Base-by-base conservation (phyloP, 176 grass and related monocot genomes). In the Calamus simplicifolius region DNA sequence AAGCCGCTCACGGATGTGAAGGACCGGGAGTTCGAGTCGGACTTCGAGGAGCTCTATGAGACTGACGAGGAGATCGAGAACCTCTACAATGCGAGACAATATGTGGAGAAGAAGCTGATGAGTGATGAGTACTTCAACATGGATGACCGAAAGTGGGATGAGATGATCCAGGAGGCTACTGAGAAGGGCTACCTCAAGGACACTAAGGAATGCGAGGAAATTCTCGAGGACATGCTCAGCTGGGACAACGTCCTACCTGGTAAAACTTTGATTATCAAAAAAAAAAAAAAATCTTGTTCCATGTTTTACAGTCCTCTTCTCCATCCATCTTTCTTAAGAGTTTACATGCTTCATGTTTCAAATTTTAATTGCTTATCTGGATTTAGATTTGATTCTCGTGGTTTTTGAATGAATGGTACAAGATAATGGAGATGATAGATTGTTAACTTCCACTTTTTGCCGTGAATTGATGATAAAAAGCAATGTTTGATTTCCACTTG, bases 211-310 rank as follows among this genome's bases (percentile, higher is more conserved):
- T 90, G 83, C 2, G 92, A 97, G 69, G 75, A 68, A 62, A 90
- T 88, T 30, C 77, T 97, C 4, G 92, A 97, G 74, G 92, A 90
- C 66, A 97, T 97, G 92, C 81, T 97, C 48, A 75, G 68, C 63
- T 88, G 63, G 50, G 78, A 91, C 66, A 97, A 87, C 51, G 62
- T 97, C 59, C 72, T 90, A 21, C 92, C 92, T 56, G 92, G 92
- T 97, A 49, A 75, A 67, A 71, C 65, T 61, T 17, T 13, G 61
- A 15, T 18, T 18, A 6, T 23, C 21, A 23, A 23, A 23, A 23
- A 23, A 38, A 38, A 2, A 38, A 10, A 38, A 10, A 10, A 4
- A 51, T 27, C 15, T 18, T 12, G 50, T 65, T 52, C 19, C 18
- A 18, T 3, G 48, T 65, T 14, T 27, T 6, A 52, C 35, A 38